A percentile compares a stretch with the other conserved stretches of the same genome.
Conservation (phyloP, 225 moss, liverwort and hornwort genomes). For the Asterella californica region DNA sequence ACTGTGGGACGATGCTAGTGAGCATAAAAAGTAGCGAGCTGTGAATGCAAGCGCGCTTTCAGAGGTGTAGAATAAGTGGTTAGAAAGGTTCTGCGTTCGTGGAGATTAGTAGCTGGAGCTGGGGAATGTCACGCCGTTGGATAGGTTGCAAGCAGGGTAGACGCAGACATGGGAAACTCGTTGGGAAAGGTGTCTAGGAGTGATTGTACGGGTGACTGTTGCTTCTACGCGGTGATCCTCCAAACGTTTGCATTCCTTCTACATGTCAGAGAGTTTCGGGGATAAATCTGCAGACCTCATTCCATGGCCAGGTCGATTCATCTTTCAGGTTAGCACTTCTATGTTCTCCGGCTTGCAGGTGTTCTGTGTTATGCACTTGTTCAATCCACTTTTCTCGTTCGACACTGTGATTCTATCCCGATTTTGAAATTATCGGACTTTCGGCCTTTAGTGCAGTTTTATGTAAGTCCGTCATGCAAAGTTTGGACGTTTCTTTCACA, state of each 20-base stretch:
- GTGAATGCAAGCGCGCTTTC: slow-evolving; percentile 19
- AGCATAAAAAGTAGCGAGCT: slow-evolving; percentile 28
- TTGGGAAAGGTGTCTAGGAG: slow-evolving; percentile 1
- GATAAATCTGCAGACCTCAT: slow-evolving; percentile 18
- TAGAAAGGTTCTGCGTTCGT: not conserved
- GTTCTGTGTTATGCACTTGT: not conserved
- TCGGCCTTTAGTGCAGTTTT: not conserved
- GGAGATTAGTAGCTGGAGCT: slow-evolving; percentile 3
- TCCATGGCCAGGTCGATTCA: slow-evolving; percentile 40
- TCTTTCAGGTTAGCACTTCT: slow-evolving; percentile 28
- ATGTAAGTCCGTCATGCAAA: too few relatives aligned
- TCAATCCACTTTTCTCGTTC: not conserved
- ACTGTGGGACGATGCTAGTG: not conserved
- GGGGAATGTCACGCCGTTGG: not conserved
- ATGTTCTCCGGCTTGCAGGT: not conserved
- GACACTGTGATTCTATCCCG: not conserved
- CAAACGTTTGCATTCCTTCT: not conserved
- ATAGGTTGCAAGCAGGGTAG: slow-evolving; percentile 17
- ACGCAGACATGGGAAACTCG: slow-evolving; percentile 17
- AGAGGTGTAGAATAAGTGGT: not conserved
- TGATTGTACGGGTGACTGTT: not conserved
- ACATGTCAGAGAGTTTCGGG: slow-evolving; percentile 16
- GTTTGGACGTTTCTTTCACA: not conserved
- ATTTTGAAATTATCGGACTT: not conserved
- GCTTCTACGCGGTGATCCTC: slow-evolving; percentile 5